phyloP scores from a whole-genome alignment of 495 filamentous ascomycete genomes.

The Xylaria castorea region DNA sequence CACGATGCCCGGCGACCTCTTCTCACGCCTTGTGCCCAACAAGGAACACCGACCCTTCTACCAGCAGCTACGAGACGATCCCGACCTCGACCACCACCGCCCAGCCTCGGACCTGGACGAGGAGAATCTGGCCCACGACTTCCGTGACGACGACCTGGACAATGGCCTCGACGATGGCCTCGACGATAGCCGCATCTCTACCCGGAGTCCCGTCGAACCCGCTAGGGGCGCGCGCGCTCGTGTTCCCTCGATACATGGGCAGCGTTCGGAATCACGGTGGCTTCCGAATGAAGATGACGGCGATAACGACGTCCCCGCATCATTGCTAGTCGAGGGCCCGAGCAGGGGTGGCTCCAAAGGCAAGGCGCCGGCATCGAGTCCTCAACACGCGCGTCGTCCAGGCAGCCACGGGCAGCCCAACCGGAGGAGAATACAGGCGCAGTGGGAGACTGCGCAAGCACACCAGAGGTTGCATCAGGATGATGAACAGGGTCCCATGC shows the following conservation, averaged over 20 bases:
- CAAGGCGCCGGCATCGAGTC: conserved; percentile 33
- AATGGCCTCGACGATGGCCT: conserved; percentile 67
- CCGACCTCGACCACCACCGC: conserved; percentile 72
- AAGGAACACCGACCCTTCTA: conserved; percentile 71
- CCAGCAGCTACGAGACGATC: conserved; percentile 68
- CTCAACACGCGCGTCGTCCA: conserved; percentile 32
- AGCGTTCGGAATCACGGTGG: conserved; percentile 40
- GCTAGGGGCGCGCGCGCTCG: conserved; percentile 32
- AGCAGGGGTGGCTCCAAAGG: conserved; percentile 44
- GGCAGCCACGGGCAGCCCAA: conserved; percentile 58
- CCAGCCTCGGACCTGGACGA: conserved; percentile 73
- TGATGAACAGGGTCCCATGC: conserved; percentile 35
- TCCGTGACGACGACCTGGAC: conserved; percentile 75
- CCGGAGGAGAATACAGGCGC: conserved; percentile 62
- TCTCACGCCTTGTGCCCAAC: conserved; percentile 75
- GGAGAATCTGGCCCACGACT: conserved; percentile 69
- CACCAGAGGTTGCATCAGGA: conserved; percentile 67
- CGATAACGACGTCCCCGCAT: conserved; percentile 91
- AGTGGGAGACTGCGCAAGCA: conserved; percentile 70
- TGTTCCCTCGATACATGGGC: conserved; percentile 17
- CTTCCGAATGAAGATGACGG: conserved; percentile 68
- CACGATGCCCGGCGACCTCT: conserved; percentile 75
- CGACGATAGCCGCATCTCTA: conserved; percentile 67
- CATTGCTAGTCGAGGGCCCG: conserved; percentile 76
- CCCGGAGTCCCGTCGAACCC: conserved; percentile 55